phyloP scores from a whole-genome alignment of 1,284 basidiomycete species.

The Sporisorium reilianum region DNA sequence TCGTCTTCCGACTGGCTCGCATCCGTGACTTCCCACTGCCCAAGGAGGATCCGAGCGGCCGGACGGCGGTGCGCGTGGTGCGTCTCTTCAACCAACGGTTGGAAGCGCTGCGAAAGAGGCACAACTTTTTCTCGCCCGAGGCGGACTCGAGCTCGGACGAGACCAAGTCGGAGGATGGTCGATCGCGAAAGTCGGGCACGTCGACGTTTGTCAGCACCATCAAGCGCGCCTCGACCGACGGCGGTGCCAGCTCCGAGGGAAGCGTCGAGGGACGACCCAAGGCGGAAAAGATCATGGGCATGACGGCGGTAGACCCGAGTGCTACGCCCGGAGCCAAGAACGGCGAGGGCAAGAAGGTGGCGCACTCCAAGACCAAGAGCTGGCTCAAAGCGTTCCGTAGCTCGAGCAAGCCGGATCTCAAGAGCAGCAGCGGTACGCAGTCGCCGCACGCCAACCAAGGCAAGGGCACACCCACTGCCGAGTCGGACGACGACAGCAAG shows the following conservation, averaged over 20 bases:
- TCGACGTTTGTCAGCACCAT: slow-evolving; percentile 66
- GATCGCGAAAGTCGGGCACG: slow-evolving; percentile 34
- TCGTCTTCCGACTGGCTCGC: slow-evolving; percentile 64
- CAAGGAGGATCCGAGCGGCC: slow-evolving; percentile 48
- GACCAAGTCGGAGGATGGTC: slow-evolving; percentile 50
- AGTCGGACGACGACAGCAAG: slow-evolving; percentile 54
- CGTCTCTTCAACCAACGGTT: slow-evolving; percentile 57
- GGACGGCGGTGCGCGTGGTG: slow-evolving; percentile 54
- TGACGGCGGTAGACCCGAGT: slow-evolving; percentile 46
- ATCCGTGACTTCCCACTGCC: slow-evolving; percentile 60
- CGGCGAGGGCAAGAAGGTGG: slow-evolving; percentile 28
- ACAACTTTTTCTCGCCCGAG: slow-evolving; percentile 58
- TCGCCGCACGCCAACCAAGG: slow-evolving; percentile 15
- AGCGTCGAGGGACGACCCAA: slow-evolving; percentile 37
- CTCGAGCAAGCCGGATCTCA: slow-evolving; percentile 28
- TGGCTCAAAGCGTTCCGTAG: slow-evolving; percentile 62
- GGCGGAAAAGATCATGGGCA: slow-evolving; percentile 62
- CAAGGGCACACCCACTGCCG: slow-evolving; percentile 24
- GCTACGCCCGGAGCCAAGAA: slow-evolving; percentile 5
- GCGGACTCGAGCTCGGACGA: slow-evolving; percentile 54
- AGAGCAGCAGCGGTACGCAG: background rate
- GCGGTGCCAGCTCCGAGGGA: slow-evolving; percentile 25
- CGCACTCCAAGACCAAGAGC: slow-evolving; percentile 59
- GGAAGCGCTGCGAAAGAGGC: slow-evolving; percentile 58
- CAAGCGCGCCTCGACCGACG: slow-evolving; percentile 55